phyloP scores from a whole-genome alignment of 2,329 filamentous ascomycete species.

The Alternaria ethzedia region DNA sequence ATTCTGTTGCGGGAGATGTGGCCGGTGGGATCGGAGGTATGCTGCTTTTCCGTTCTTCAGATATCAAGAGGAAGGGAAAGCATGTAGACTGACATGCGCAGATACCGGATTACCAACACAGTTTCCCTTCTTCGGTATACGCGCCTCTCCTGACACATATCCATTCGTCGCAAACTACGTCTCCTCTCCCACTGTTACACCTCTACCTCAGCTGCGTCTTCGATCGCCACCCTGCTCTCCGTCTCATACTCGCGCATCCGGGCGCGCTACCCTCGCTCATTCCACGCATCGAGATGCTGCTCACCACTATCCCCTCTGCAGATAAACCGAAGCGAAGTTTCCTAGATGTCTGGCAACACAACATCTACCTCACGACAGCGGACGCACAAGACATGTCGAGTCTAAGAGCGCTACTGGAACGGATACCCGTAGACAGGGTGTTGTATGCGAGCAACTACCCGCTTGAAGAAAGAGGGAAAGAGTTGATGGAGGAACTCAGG shows the following conservation, averaged over 20 bases:
- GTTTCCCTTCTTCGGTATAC: constrained; percentile 15
- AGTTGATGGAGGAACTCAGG: constrained; percentile 58
- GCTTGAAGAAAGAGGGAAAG: constrained; percentile 58
- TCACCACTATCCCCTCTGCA: constrained; percentile 24
- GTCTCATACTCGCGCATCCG: constrained; percentile 62
- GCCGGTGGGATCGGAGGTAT: constrained; percentile 26
- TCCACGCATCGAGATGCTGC: constrained; percentile 51
- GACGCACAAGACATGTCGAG: constrained; percentile 59
- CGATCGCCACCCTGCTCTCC: constrained; percentile 60
- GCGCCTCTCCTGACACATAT: constrained; percentile 26
- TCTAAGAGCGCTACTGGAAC: constrained; percentile 54
- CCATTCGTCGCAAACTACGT: constrained; percentile 59
- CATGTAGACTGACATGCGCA: constrained; percentile 4
- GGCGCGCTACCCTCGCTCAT: constrained; percentile 63
- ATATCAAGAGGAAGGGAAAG: neutral
- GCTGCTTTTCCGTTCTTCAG: neutral
- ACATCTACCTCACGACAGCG: constrained; percentile 65
- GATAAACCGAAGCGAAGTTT: constrained; percentile 46
- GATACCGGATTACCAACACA: constrained; percentile 19
- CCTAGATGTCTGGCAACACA: constrained; percentile 60
- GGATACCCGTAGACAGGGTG: constrained; percentile 58
- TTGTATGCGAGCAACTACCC: constrained; percentile 67
- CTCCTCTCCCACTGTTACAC: constrained; percentile 56
- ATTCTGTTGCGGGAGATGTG: constrained; percentile 29
- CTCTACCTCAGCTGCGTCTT: constrained; percentile 63